phyloP scores from a whole-genome alignment of 2,329 filamentous ascomycete genomes.

The Mariannaea elegans region DNA sequence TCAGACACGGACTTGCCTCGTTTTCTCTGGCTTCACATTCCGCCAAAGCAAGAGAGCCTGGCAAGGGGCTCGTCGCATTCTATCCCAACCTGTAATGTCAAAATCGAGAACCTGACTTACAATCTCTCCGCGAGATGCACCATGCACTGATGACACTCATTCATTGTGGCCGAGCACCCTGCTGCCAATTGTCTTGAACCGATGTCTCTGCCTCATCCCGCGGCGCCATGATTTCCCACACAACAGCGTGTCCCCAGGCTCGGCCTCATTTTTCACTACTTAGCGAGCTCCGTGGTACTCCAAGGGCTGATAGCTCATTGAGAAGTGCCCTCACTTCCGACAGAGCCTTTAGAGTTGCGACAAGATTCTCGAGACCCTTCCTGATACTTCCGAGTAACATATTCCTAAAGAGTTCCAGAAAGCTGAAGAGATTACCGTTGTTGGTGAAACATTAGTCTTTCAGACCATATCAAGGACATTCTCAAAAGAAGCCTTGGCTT shows the following conservation, averaged over 20 bases:
- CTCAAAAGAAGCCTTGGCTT: conserved; percentile 37
- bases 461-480: conserved; percentile 44
- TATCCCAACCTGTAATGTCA: conserved; percentile 26
- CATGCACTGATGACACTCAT: conserved; percentile 33
- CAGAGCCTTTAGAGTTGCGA: conserved; percentile 40
- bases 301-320: conserved; percentile 37
- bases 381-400: conserved; percentile 35
- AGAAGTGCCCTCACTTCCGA: conserved; percentile 40
- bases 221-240: conserved; percentile 30
- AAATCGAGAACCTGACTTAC: conserved; percentile 33
- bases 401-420: conserved; percentile 44
- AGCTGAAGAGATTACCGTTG: conserved; percentile 36
- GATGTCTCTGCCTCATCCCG: conserved; percentile 23
- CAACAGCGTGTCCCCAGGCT: conserved; percentile 27
- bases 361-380: conserved; percentile 38
- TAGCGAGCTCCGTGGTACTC: conserved; percentile 39
- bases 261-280: conserved; percentile 39
- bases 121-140: conserved; percentile 33
- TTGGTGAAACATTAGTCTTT: conserved; percentile 40
- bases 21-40: conserved; percentile 36
- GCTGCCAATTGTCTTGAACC: conserved; percentile 23
- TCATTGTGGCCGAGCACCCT: conserved; percentile 35
- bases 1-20: conserved; percentile 29
- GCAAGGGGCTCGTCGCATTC: conserved; percentile 26
- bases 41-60: conserved; percentile 31